phyloP scores from a whole-genome alignment of 2,329 filamentous ascomycete genomes.

The Penicillium sp. region DNA sequence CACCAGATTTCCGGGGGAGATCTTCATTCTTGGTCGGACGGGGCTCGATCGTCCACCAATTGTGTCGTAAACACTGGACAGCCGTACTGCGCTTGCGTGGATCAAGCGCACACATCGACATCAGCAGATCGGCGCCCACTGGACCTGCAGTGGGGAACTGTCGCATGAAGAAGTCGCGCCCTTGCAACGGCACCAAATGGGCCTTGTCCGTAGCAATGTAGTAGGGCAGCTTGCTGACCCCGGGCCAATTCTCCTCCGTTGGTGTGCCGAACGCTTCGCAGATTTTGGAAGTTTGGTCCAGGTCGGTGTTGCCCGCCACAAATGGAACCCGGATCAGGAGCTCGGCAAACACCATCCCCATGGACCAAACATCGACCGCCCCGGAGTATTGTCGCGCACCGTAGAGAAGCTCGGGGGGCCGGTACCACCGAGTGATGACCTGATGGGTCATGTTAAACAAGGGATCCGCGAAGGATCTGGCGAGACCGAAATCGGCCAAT shows the following conservation, averaged over 20 bases:
- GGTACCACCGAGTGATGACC: slow-evolving; percentile 96
- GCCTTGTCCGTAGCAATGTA: slow-evolving; percentile 69
- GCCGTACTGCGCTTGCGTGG: slow-evolving; percentile 81
- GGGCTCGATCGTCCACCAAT: slow-evolving; percentile 83
- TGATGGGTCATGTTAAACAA: slow-evolving; percentile 86
- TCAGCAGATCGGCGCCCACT: slow-evolving; percentile 82
- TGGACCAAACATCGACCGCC: slow-evolving; percentile 90
- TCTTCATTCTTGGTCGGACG: slow-evolving; percentile 78
- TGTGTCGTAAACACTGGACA: slow-evolving; percentile 72
- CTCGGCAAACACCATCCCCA: slow-evolving; percentile 90
- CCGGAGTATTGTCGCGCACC: slow-evolving; percentile 86
- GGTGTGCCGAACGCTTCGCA: slow-evolving; percentile 84
- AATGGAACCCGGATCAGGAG: slow-evolving; percentile 79
- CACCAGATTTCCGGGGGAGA: slow-evolving; percentile 73
- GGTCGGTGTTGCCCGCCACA: slow-evolving; percentile 77
- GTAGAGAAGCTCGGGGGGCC: slow-evolving; percentile 89
- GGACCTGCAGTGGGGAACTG: slow-evolving; percentile 78
- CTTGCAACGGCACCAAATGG: slow-evolving; percentile 57
- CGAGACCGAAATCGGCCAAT: slow-evolving; percentile 95
- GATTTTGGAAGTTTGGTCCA: slow-evolving; percentile 82
- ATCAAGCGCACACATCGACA: slow-evolving; percentile 80
- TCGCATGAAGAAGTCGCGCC: slow-evolving; percentile 68
- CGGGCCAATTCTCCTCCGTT: slow-evolving; percentile 92
- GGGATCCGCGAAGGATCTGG: slow-evolving; percentile 83
- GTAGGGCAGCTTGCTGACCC: slow-evolving; percentile 73